Evolutionary conservation across 2,329 filamentous ascomycete genomes (phyloP).

Genomic region (Diaporthe australafricana): DNA sequence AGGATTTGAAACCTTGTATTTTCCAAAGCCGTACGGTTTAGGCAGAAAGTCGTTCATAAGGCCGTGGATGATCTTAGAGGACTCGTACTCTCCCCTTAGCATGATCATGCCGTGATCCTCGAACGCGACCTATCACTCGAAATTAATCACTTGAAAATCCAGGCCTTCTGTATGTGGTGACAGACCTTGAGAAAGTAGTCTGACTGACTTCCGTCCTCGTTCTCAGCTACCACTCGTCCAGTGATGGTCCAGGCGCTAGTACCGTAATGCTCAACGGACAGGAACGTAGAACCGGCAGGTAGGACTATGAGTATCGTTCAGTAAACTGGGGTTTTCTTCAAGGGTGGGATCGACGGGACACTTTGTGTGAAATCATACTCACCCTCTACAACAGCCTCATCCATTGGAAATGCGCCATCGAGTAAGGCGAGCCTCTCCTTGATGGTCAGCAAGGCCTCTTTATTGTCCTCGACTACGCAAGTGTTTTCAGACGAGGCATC

Average conservation of each 20-base stretch:
- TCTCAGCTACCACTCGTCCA: slow-evolving; percentile 15
- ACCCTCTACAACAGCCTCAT: slow-evolving; percentile 33
- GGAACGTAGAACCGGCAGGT: slow-evolving; percentile 23
- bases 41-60: slow-evolving; percentile 44
- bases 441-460: slow-evolving; percentile 1
- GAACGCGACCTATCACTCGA: not conserved
- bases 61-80: slow-evolving; percentile 45
- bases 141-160: not conserved
- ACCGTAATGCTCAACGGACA: slow-evolving; percentile 31
- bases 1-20: slow-evolving; percentile 37
- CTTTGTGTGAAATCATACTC: not conserved
- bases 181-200: not conserved
- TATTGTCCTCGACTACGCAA: not conserved
- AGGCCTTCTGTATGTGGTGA: no score
- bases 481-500: not conserved
- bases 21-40: slow-evolving; percentile 44
- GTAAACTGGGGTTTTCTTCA: no score
- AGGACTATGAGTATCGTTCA: slow-evolving; percentile 20
- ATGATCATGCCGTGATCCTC: not conserved
- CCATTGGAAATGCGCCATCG: slow-evolving; percentile 31
- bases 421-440: slow-evolving; percentile 31
- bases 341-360: not conserved
- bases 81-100: slow-evolving; percentile 40
- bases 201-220: not conserved
- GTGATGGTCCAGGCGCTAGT: slow-evolving; percentile 34